Percentiles rank a stretch among this genome's conserved stretches.
These are phyloP conservation scores for Phanerochaete carnosa DNA, from an alignment of 768 basidiomycete genomes.

Conservation along the genomic window DNA sequence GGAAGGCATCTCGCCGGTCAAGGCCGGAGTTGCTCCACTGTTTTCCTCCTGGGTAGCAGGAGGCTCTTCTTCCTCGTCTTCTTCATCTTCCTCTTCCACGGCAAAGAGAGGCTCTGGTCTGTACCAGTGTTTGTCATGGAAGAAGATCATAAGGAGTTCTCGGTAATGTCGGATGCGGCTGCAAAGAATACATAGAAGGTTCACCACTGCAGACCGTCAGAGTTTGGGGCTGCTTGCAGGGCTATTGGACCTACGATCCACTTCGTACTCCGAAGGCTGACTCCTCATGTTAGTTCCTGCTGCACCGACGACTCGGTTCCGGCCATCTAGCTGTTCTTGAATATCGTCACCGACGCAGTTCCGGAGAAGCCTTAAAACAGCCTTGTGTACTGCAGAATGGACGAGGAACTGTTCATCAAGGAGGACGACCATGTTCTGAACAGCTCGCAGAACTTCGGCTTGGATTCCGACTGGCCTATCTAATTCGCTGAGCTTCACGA, in stretches of 20 bases:
- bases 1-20: constrained; percentile 19
- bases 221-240: neutral
- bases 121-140: constrained; percentile 91
- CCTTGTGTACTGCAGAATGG: constrained; percentile 86
- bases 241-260: constrained; percentile 63
- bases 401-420: constrained; percentile 93
- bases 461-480: constrained; percentile 91
- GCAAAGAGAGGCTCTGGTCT: constrained; percentile 71
- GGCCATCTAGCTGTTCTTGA: constrained; percentile 82
- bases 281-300: constrained; percentile 65
- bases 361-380: constrained; percentile 78
- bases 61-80: constrained; percentile 34
- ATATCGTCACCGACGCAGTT: constrained; percentile 91
- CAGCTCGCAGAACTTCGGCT: constrained; percentile 80
- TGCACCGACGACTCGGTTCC: constrained; percentile 75
- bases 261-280: constrained; percentile 85
- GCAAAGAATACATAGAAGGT: constrained; percentile 88
- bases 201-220: constrained; percentile 60
- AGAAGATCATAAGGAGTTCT: constrained; percentile 94
- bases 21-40: neutral
- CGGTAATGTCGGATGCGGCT: constrained; percentile 87
- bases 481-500: constrained; percentile 81
- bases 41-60: constrained; percentile 13
- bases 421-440: constrained; percentile 88
- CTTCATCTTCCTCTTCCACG: constrained; percentile 75